Evolutionary conservation across 116 monocot species (phyloP).

Genomic region (Dioscorea cayenensis): DNA sequence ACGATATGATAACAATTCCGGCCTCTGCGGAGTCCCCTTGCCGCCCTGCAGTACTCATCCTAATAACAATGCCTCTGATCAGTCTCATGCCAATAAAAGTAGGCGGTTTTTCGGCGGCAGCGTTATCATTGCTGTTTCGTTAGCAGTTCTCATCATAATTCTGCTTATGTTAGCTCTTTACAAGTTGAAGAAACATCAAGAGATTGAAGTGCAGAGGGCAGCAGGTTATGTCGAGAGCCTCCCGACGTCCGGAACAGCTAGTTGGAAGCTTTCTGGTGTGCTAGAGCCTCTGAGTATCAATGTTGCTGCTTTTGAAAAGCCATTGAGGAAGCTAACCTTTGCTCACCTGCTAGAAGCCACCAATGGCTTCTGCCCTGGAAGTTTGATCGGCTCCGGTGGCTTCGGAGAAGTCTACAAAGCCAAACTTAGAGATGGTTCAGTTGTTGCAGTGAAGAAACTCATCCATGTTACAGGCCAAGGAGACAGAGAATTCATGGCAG

Average conservation of each 20-base stretch:
- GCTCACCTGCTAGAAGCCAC: conserved; percentile 84
- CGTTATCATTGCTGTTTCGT: conserved; percentile 47
- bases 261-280: conserved; percentile 45
- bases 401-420: conserved; percentile 92
- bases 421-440: conserved; percentile 42
- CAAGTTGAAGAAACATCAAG: conserved; percentile 42
- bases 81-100: neutral
- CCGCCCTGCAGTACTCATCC: conserved; percentile 27
- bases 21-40: conserved; percentile 61
- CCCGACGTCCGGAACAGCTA: conserved; percentile 33
- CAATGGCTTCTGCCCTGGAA: conserved; percentile 72
- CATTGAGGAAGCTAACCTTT: conserved; percentile 67
- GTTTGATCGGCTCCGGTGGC: conserved; percentile 84
- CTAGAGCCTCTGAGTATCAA: conserved; percentile 70
- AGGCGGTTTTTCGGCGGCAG: conserved; percentile 22
- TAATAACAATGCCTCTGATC: neutral
- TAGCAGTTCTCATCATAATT: conserved; percentile 54
- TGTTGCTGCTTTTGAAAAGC: conserved; percentile 79
- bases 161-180: conserved; percentile 34
- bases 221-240: conserved; percentile 42
- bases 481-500: conserved; percentile 84
- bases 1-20: conserved; percentile 56
- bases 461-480: conserved; percentile 64
- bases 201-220: conserved; percentile 12
- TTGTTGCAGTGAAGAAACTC: conserved; percentile 88